Percentiles rank a stretch among this genome's conserved stretches.
These are phyloP conservation scores for Casuarina glauca DNA, from an alignment of 306 rosid species.

Conservation along the genomic window DNA sequence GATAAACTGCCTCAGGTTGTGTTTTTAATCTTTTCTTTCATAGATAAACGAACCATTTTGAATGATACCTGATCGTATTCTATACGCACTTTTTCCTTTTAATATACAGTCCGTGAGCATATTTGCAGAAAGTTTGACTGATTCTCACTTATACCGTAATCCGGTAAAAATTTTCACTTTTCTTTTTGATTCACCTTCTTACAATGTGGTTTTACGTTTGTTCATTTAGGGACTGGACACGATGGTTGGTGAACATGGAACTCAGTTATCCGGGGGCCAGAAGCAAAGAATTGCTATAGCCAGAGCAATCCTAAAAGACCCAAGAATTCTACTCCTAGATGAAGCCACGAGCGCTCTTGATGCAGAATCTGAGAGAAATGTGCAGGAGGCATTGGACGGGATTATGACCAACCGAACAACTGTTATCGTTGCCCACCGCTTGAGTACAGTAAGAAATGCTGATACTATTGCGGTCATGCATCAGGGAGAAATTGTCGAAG, in stretches of 20 bases:
- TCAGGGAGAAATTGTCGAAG: constrained; percentile 47
- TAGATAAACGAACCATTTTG: not conserved
- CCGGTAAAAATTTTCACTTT: not conserved
- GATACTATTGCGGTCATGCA: constrained; percentile 52
- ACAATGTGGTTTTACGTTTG: not conserved
- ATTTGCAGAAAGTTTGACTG: not conserved
- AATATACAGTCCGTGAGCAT: not conserved
- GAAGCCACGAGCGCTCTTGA: constrained; percentile 66
- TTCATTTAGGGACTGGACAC: constrained; percentile 55
- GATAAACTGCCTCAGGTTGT: constrained; percentile 68
- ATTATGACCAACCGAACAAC: constrained; percentile 50
- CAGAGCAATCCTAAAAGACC: constrained; percentile 54
- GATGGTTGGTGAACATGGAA: constrained; percentile 78
- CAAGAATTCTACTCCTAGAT: constrained; percentile 50
- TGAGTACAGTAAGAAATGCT: constrained; percentile 51
- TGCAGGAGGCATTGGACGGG: constrained; percentile 53
- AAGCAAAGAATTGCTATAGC: constrained; percentile 63
- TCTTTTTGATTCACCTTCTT: not conserved
- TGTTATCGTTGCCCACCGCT: constrained; percentile 50
- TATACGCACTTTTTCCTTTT: not conserved
- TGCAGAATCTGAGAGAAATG: constrained; percentile 54
- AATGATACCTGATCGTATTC: not conserved
- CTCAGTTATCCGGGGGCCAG: constrained; percentile 72
- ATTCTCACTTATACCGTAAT: not conserved
- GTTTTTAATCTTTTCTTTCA: constrained; percentile 14